Percentiles rank a stretch among this genome's conserved stretches.
phyloP scores from a whole-genome alignment of 106 monocot species.

The Hemerocallis citrina region DNA sequence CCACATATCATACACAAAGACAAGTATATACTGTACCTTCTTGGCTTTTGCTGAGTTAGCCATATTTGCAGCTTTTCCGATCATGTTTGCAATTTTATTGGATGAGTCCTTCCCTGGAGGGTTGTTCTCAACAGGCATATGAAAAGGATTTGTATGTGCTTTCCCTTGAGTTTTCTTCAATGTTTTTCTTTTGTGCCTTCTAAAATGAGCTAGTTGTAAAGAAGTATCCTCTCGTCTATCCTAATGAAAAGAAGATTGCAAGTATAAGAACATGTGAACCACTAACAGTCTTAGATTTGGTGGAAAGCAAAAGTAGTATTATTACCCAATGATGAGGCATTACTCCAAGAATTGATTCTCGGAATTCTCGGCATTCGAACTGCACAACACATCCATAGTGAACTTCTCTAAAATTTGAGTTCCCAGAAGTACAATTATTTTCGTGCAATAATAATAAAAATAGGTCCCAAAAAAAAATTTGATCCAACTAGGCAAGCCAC shows the following conservation, averaged over 20 bases:
- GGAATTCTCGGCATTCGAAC: conserved; percentile 98
- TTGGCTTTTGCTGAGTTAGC: conserved; percentile 68
- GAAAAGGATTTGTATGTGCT: conserved; percentile 27
- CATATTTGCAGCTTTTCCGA: conserved; percentile 90
- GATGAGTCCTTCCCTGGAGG: conserved; percentile 82
- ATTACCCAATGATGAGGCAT: conserved; percentile 98
- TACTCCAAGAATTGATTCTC: conserved; percentile 88
- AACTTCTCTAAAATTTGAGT: too few species aligned
- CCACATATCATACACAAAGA: background rate
- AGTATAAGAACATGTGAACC: conserved; percentile 10
- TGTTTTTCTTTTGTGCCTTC: conserved; percentile 82
- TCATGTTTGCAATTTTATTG: conserved; percentile 62
- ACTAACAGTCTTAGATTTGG: background rate
- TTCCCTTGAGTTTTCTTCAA: conserved; percentile 77
- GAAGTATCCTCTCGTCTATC: conserved; percentile 96
- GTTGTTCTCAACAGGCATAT: conserved; percentile 64
- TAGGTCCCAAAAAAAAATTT: too few species aligned
- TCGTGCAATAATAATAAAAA: too few species aligned
- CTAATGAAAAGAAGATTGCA: conserved; percentile 27
- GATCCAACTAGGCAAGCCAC: too few species aligned
- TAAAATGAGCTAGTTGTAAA: conserved; percentile 78
- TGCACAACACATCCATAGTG: conserved; percentile 22
- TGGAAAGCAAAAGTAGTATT: too few species aligned
- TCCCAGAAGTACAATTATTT: too few species aligned
- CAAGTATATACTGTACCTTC: conserved; percentile 37